phyloP scores from a whole-genome alignment of 2,329 filamentous ascomycete genomes.

The Clonostachys sp. region DNA sequence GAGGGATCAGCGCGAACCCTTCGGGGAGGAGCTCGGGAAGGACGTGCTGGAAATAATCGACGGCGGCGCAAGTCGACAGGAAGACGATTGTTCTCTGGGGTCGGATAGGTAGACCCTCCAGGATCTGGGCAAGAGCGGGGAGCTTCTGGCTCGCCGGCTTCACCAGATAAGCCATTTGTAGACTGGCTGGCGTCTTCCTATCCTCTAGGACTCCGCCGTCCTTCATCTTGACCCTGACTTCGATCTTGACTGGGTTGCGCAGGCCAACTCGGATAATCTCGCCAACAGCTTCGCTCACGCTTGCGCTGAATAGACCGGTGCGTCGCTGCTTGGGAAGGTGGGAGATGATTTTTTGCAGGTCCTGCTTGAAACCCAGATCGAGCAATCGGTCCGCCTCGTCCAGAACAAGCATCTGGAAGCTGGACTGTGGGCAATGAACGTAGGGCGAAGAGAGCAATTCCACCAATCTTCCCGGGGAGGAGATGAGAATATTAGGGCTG shows the following conservation, averaged over 20 bases:
- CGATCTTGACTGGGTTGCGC: constrained; percentile 90
- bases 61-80: constrained; percentile 86
- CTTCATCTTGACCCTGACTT: constrained; percentile 81
- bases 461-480: constrained; percentile 83
- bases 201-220: constrained; percentile 67
- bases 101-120: constrained; percentile 63
- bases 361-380: constrained; percentile 90
- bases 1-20: constrained; percentile 66
- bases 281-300: constrained; percentile 90
- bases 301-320: constrained; percentile 91
- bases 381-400: constrained; percentile 92
- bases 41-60: constrained; percentile 88
- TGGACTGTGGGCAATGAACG: constrained; percentile 81
- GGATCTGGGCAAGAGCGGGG: constrained; percentile 65
- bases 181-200: constrained; percentile 81
- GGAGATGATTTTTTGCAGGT: constrained; percentile 79
- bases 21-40: constrained; percentile 68
- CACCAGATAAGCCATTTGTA: constrained; percentile 85
- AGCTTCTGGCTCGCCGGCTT: constrained; percentile 76
- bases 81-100: constrained; percentile 89
- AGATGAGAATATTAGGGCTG: constrained; percentile 84
- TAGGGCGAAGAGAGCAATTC: constrained; percentile 83
- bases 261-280: constrained; percentile 90
- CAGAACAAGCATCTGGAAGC: constrained; percentile 87
- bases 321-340: constrained; percentile 87